Percentiles rank a stretch among this genome's conserved stretches.
These are phyloP conservation scores for Pogostemon cablin DNA, from an alignment of 257 asterid species.

Conservation along the genomic window DNA sequence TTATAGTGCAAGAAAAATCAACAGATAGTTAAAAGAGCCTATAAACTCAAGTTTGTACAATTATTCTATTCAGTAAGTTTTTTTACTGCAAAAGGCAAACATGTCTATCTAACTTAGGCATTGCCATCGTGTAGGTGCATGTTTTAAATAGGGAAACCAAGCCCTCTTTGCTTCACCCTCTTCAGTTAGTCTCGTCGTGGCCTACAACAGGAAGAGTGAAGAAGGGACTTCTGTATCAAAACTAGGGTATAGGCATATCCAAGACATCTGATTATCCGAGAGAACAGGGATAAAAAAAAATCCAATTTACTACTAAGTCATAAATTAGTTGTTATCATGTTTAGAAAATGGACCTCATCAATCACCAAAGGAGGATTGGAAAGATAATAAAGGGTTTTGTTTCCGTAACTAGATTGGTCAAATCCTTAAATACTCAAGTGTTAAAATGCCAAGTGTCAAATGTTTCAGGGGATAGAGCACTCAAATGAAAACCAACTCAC, in stretches of 20 bases:
- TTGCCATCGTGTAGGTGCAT: constrained; percentile 37
- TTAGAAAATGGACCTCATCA: constrained; percentile 13
- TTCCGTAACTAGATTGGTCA: constrained; percentile 26
- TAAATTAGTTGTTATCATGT: constrained; percentile 1
- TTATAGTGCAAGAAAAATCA: constrained; percentile 5
- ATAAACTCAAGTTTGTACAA: constrained; percentile 28
- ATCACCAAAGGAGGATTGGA: constrained; percentile 8
- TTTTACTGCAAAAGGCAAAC: constrained; percentile 32
- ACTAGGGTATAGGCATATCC: constrained; percentile 35
- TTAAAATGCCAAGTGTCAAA: constrained; percentile 28
- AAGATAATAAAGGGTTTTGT: constrained; percentile 18
- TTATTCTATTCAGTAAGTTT: constrained; percentile 8
- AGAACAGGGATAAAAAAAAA: constrained; percentile 31
- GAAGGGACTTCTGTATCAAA: constrained; percentile 48
- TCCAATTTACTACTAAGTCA: constrained; percentile 1
- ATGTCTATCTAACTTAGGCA: constrained; percentile 35
- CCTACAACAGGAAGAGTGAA: constrained; percentile 78
- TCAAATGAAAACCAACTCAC: constrained; percentile 60
- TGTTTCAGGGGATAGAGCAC: constrained; percentile 27
- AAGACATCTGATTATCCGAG: constrained; percentile 26
- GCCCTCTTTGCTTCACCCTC: constrained; percentile 64
- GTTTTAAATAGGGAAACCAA: constrained; percentile 41
- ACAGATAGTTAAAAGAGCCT: constrained; percentile 21
- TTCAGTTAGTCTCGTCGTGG: constrained; percentile 85
- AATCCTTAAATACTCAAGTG: constrained; percentile 27